A percentile compares a stretch with the other conserved stretches of the same genome.
Evolutionary conservation across 2,329 filamentous ascomycete species (phyloP).

Genomic region (Beauveria medogensis): DNA sequence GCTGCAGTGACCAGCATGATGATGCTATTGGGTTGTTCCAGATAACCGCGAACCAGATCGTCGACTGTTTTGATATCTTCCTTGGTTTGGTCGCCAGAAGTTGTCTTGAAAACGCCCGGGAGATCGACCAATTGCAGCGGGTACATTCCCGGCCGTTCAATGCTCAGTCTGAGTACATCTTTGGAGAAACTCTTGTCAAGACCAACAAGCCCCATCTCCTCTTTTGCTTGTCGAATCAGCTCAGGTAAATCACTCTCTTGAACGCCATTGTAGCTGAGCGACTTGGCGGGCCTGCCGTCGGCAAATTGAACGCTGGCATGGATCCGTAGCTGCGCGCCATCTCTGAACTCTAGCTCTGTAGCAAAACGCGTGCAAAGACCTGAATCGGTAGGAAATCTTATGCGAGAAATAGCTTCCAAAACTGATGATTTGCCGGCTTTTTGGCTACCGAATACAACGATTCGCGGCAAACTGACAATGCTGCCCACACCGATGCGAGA

Average conservation of each 20-base stretch:
- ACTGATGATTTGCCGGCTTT: slow-evolving; percentile 83
- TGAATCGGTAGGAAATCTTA: slow-evolving; percentile 36
- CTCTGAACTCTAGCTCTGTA: slow-evolving; percentile 44
- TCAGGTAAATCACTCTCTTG: slow-evolving; percentile 28
- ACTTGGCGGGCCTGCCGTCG: slow-evolving; percentile 19
- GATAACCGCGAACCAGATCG: slow-evolving; percentile 37
- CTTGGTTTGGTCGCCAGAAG: slow-evolving; percentile 20
- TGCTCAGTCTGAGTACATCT: slow-evolving; percentile 33
- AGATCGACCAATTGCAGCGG: slow-evolving; percentile 44
- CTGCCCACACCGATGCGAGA: background rate
- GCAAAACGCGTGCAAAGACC: slow-evolving; percentile 42
- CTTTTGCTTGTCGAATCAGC: slow-evolving; percentile 39
- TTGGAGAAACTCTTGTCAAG: slow-evolving; percentile 26
- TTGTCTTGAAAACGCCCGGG: slow-evolving; percentile 31
- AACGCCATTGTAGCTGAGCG: slow-evolving; percentile 27
- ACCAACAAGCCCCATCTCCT: slow-evolving; percentile 33
- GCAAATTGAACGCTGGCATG: slow-evolving; percentile 30
- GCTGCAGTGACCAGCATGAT: slow-evolving; percentile 44
- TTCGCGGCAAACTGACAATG: slow-evolving; percentile 36
- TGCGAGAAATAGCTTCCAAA: slow-evolving; percentile 54
- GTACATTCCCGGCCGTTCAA: slow-evolving; percentile 29
- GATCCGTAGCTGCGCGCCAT: slow-evolving; percentile 23
- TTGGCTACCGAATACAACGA: slow-evolving; percentile 77
- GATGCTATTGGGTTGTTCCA: slow-evolving; percentile 42
- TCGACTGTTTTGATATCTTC: slow-evolving; percentile 20